Evolutionary conservation across 257 asterid genomes (phyloP).

Genomic region (Nicotiana otophora): DNA sequence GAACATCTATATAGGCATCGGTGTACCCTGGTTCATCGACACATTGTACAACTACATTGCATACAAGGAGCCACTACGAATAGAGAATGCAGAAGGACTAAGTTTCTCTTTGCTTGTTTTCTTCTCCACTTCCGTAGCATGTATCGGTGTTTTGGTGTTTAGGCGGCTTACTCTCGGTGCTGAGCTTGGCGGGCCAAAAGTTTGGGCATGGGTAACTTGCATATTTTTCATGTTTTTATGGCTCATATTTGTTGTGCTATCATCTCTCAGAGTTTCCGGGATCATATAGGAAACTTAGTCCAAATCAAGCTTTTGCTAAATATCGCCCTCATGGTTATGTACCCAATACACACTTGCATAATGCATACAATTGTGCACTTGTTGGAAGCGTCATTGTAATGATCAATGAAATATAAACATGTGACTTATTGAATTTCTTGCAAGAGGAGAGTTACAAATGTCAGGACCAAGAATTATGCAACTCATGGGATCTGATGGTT

Average conservation of each 20-base stretch:
- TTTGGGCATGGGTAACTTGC: conserved; percentile 85
- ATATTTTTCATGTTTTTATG: conserved; percentile 61
- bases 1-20: conserved; percentile 84
- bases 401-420: too few species aligned
- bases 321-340: neutral
- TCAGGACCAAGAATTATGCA: too few species aligned
- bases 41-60: conserved; percentile 76
- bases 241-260: conserved; percentile 59
- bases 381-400: neutral
- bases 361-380: neutral
- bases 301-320: neutral
- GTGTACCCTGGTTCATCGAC: conserved; percentile 86
- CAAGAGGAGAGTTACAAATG: too few species aligned
- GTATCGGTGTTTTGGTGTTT: conserved; percentile 70
- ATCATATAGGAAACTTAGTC: conserved; percentile 23
- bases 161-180: conserved; percentile 71
- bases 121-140: conserved; percentile 77
- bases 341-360: neutral
- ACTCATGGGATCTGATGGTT: too few species aligned
- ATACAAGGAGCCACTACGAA: conserved; percentile 58
- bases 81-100: conserved; percentile 66
- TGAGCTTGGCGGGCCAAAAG: conserved; percentile 85
- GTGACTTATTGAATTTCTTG: too few species aligned
- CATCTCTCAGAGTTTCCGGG: conserved; percentile 62
- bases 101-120: conserved; percentile 81